Conservation (phyloP, 164 flowering plant species). For the Tetracentron sinense region DNA sequence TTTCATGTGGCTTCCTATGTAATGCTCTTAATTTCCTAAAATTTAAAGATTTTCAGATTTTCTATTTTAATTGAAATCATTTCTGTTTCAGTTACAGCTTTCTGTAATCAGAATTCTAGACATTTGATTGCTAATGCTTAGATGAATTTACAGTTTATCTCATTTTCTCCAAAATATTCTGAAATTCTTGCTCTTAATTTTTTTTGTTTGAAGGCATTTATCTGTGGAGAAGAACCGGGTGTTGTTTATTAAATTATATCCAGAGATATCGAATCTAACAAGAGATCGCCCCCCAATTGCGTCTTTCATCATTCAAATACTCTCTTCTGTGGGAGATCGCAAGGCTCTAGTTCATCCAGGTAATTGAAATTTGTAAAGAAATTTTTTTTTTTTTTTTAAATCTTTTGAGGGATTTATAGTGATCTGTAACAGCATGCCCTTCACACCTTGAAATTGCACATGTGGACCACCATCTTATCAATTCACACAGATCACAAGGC, state of each 20-base stretch:
- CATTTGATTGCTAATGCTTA: too few species aligned
- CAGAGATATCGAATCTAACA: constrained; percentile 63
- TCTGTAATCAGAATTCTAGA: too few species aligned
- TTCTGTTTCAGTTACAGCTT: background rate
- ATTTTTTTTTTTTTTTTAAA: background rate
- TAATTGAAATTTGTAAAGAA: too few species aligned
- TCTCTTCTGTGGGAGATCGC: constrained; percentile 59
- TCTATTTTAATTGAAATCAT: background rate
- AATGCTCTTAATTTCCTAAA: too few species aligned
- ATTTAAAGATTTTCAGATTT: background rate
- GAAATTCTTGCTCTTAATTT: too few species aligned
- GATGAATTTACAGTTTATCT: too few species aligned
- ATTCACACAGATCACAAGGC: too few species aligned
- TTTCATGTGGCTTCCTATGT: too few species aligned
- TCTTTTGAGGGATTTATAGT: background rate
- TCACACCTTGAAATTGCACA: too few species aligned
- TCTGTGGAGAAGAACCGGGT: constrained; percentile 70
- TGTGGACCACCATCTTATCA: too few species aligned
- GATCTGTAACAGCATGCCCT: too few species aligned
- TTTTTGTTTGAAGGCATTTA: constrained; percentile 80
- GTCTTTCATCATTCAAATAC: constrained; percentile 62
- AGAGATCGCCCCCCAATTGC: constrained; percentile 92
- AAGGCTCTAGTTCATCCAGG: constrained; percentile 73
- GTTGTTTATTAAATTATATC: constrained; percentile 63
- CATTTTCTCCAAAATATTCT: background rate